Conservation (phyloP, 106 monocot genomes). For the Dioscorea alata region DNA sequence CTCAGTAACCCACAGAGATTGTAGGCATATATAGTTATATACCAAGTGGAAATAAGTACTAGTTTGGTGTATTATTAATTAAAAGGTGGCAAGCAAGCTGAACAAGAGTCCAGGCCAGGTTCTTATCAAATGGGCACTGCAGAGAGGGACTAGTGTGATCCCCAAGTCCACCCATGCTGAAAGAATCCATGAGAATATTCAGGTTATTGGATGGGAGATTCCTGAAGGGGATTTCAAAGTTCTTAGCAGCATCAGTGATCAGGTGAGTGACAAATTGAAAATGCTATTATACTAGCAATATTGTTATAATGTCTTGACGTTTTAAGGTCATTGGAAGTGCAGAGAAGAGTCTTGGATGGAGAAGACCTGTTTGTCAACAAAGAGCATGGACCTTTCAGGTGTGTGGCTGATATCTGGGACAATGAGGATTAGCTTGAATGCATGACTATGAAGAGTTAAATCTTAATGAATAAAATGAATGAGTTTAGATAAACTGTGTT, state of each 20-base stretch:
- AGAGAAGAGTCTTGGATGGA: constrained; percentile 41
- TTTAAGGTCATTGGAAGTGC: background rate
- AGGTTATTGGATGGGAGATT: constrained; percentile 51
- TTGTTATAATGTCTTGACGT: no score
- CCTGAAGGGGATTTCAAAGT: constrained; percentile 40
- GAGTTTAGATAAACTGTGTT: no score
- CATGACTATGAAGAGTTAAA: no score
- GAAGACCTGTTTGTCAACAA: constrained; percentile 48
- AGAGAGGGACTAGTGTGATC: constrained; percentile 50
- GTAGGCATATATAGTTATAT: no score
- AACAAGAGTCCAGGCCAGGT: constrained; percentile 56
- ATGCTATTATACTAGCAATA: background rate
- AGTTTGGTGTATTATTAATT: background rate
- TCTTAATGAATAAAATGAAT: no score
- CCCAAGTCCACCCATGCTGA: constrained; percentile 41
- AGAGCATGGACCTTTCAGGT: constrained; percentile 31
- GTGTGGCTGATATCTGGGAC: constrained; percentile 43
- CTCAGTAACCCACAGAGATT: no score
- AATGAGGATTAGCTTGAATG: constrained; percentile 23
- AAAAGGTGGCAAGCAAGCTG: constrained; percentile 47
- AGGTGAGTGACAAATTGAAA: constrained; percentile 11
- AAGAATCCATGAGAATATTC: constrained; percentile 46
- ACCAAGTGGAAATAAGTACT: background rate
- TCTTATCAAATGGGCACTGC: constrained; percentile 45
- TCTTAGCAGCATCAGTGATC: constrained; percentile 34